A percentile compares a stretch with the other conserved stretches of the same genome.
These are phyloP conservation scores for Aotearoamyces nothofagi DNA, from an alignment of 2,329 filamentous ascomycete genomes.

Conservation along the genomic window DNA sequence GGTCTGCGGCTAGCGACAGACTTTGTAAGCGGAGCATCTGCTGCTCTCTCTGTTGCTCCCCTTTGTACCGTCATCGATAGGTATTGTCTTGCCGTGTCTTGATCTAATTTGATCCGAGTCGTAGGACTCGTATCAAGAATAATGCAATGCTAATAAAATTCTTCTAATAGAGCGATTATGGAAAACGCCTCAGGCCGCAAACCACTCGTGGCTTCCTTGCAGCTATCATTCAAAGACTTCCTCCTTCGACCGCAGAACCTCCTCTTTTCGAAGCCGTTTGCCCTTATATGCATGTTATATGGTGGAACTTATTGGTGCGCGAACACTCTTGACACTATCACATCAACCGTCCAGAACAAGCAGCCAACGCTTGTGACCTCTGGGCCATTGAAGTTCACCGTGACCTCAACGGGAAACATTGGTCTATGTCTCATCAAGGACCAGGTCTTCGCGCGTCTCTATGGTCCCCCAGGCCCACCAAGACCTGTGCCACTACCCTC, in stretches of 20 bases:
- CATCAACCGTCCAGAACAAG: slow-evolving; percentile 44
- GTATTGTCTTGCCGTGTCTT: slow-evolving; percentile 26
- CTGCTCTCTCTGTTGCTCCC: slow-evolving; percentile 65
- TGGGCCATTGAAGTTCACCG: slow-evolving; percentile 66
- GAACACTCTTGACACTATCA: slow-evolving; percentile 69
- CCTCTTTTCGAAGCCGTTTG: slow-evolving; percentile 50
- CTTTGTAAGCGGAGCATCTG: slow-evolving; percentile 49
- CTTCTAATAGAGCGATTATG: slow-evolving; percentile 48
- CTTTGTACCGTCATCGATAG: slow-evolving; percentile 79
- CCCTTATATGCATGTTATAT: slow-evolving; percentile 61
- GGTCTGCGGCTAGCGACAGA: slow-evolving; percentile 53
- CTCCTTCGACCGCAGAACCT: slow-evolving; percentile 43
- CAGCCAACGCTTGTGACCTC: slow-evolving; percentile 51
- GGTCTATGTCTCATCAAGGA: slow-evolving; percentile 82
- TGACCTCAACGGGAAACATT: slow-evolving; percentile 72
- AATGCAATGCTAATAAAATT: slow-evolving; percentile 4
- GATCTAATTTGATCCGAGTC: no score
- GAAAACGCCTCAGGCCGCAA: slow-evolving; percentile 63
- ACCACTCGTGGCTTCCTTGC: slow-evolving; percentile 42
- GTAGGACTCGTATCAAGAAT: no score
- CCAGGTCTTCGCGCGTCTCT: slow-evolving; percentile 68
- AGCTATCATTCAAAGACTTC: slow-evolving; percentile 38
- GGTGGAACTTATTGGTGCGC: slow-evolving; percentile 81
- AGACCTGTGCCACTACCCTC: slow-evolving; percentile 51
- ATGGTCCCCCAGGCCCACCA: slow-evolving; percentile 44